Base-by-base conservation (phyloP, 2,329 filamentous ascomycete species). In the Didymella lethalis region DNA sequence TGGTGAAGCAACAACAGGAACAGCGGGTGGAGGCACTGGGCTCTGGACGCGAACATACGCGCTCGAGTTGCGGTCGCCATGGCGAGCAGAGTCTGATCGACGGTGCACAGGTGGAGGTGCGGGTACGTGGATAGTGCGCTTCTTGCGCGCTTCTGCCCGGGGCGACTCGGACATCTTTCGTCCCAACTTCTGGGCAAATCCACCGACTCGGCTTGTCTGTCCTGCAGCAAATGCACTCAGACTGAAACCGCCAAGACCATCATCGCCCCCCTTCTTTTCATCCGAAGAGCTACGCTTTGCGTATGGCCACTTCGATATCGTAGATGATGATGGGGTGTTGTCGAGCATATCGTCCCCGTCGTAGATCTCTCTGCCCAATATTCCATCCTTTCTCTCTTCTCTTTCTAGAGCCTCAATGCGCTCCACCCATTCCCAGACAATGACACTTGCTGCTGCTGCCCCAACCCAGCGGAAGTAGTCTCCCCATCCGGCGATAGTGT, bases 351-450 rank as follows among this genome's bases (percentile, higher is more conserved):
- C 93, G 69, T 97, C 93, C 3, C 93, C 93, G 67, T 97, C 93
- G 71, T 96, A 97, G 0, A 97, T 88, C 72, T 97, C 93, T 63
- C 93, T 84, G 3, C 93, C 93, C 1, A 97, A 80, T 54, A 97
- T 96, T 0, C 93, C 93, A 68, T 96, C 93, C 77, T 96, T 96
- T 78, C 93, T 92, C 75, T 97, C 93, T 75, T 97, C 93, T 66
- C 93, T 87, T 79, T 97, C 93, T 61, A 97, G 78, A 0, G 93
- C 92, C 75, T 97, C 93, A 48, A 97, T 97, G 26, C 93, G 86
- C 77, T 97, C 93, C 3, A 97, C 93, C 93, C 93, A 97, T 77
- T 97, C 93, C 93, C 93, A 97, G 2, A 97, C 93, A 23, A 97
- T 91, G n/a, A 97, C 93, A 78, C 92, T 96, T 28, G 93, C 93